A percentile compares a stretch with the other conserved stretches of the same genome.
These are phyloP conservation scores for Trichoderma brevicompactum DNA, from an alignment of 2,329 filamentous ascomycete genomes.

Conservation along the genomic window DNA sequence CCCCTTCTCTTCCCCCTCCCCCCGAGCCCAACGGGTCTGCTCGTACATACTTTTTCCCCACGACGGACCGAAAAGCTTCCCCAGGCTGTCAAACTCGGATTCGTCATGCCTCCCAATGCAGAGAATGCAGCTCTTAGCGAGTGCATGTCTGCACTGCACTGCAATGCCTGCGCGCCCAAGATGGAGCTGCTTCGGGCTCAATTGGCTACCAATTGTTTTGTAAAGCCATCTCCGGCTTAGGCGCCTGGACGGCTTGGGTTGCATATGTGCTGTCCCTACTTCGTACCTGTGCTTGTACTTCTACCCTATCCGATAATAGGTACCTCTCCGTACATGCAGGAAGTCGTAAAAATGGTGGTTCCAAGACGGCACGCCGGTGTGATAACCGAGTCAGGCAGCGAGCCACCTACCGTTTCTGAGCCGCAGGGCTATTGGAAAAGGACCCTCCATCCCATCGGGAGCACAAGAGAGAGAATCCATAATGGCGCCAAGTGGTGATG, in stretches of 20 bases:
- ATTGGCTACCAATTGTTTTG: conserved; percentile 4
- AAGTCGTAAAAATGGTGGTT: neutral
- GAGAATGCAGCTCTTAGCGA: conserved; percentile 24
- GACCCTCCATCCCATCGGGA: neutral
- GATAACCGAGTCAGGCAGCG: conserved; percentile 25
- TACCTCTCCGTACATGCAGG: conserved; percentile 11
- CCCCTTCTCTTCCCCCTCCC: neutral
- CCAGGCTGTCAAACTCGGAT: conserved; percentile 22
- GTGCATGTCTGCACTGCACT: conserved; percentile 25
- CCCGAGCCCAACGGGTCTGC: conserved; percentile 13
- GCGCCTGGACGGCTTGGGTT: conserved; percentile 8
- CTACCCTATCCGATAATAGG: conserved; percentile 11
- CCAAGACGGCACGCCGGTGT: conserved; percentile 2
- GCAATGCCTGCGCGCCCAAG: conserved; percentile 26
- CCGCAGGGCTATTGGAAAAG: neutral
- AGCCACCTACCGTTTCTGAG: conserved; percentile 12
- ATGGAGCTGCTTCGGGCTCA: conserved; percentile 23
- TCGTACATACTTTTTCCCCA: conserved; percentile 17
- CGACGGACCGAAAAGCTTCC: conserved; percentile 28
- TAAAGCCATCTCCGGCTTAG: conserved; percentile 8
- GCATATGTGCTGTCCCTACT: conserved; percentile 16
- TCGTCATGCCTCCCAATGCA: conserved; percentile 17
- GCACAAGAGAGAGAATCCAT: neutral
- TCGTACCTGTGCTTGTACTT: too few relatives aligned
- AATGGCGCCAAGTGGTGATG: neutral